Base-by-base conservation (phyloP, 192 early-diverging fungal genomes). In the Coemansia biformis region DNA sequence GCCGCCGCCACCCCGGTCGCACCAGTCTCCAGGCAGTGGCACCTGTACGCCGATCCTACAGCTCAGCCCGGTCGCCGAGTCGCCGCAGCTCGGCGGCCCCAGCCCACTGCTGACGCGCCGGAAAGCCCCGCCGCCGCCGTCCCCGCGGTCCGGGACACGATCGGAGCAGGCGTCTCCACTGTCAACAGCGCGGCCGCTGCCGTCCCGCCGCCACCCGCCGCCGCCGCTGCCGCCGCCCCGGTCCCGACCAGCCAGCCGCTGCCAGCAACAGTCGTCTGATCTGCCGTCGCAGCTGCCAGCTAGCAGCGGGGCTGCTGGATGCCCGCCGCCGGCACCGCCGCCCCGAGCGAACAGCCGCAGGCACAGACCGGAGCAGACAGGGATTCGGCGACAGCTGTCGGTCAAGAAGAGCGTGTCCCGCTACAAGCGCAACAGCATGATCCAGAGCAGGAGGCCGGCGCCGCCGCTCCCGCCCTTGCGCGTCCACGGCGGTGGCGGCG, bases 321-420 rank as follows among this genome's bases (percentile, higher is more conserved):
- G 14, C 14, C 51, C 48, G n/a, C 46, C 57, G 11, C 14, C 54
- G 11, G 19, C 37, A 17, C 31, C 51, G 44, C 46, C 35, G 5
- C 38, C 61, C 14, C 41, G 37, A 31, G 31, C 44, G 16, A 44
- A 26, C 16, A 33, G 17, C 38, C 49, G 39, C 24, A 31, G 18
- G 22, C 48, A 34, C 33, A 28, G 15, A 17, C 33, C 54, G 4
- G 60, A 71, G 39, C 60, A 63, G 23, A 65, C 69, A 1, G 69
- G 69, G 1, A 46, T 73, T 10, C 62, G 69, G 8, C 69, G 69
- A 2, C 69, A 73, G 28, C 34, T 73, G 50, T 73, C 69, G 1
- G 69, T 73, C 13, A 65, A 66, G 24, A 51, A 61, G 34, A 73
- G 69, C 50, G 69, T 73, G 13, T 61, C 57, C 10, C 60, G 51